Base-by-base conservation (phyloP, 176 grass and related monocot species). In the Eleusine indica region DNA sequence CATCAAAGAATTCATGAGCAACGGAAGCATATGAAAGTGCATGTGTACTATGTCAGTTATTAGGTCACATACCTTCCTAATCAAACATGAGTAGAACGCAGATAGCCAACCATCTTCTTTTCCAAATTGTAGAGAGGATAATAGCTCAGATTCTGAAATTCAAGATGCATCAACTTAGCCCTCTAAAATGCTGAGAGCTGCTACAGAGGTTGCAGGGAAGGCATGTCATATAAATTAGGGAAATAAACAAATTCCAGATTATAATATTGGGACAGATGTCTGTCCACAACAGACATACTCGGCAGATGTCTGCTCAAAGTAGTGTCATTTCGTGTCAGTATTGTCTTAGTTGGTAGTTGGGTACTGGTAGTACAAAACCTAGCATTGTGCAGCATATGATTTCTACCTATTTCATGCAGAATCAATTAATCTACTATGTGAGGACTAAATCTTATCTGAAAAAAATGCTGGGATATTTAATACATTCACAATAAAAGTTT, bases 71-170 rank as follows among this genome's bases (percentile, higher is more conserved):
- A 98, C 96, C 96, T 98, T 98, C 72, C 70, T 95, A 82, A 94
- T 79, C 79, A 98, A 90, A 83, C 93, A 98, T 58, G 96, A 92
- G 84, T 98, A 98, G 77, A 95, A 93, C 81, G 91, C 49, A 73
- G 86, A 88, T 18, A 98, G 60, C 96, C 96, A 98, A 44, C 88
- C 85, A 71, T 95, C 96, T 87, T 98, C 96, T 93, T 95, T 87
- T 57, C 96, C 81, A 67, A 98, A 98, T 79, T 92, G 86, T 73
- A 98, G 83, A 77, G 93, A 92, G 68, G 93, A 76, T 53, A 98
- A 90, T 70, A 98, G 73, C 87, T 86, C 92, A 69, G 88, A 90
- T 89, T 98, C 96, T 95, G 93, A 78, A 79, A 90, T 46, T 80
- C 37, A 78, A 2, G 28, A 54, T 61, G 75, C 66, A 67, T 35